Conservation (phyloP, 2,329 filamentous ascomycete genomes). For the Plenodomus tracheiphilus region DNA sequence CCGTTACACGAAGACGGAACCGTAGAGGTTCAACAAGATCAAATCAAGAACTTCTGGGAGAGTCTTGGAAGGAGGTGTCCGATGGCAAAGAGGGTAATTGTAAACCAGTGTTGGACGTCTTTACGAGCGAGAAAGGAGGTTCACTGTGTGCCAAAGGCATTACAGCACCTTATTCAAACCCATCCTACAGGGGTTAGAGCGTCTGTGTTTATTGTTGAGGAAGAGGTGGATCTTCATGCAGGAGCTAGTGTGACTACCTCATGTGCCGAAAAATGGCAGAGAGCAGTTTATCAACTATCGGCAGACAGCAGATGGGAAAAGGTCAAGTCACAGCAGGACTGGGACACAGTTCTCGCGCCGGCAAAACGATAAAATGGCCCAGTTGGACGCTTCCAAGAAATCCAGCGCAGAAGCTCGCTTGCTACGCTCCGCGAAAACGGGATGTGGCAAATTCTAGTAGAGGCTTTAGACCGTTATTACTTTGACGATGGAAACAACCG, state of each 20-base stretch:
- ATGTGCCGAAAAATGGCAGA: not conserved
- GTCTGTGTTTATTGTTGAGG: not conserved
- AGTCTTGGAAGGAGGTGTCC: slow-evolving; percentile 11
- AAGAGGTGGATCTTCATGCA: not conserved
- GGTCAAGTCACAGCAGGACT: not conserved
- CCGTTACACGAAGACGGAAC: not conserved
- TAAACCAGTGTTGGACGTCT: slow-evolving; percentile 9
- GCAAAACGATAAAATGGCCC: not conserved
- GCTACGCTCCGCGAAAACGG: slow-evolving; percentile 4
- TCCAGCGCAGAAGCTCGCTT: not conserved
- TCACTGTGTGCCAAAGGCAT: not conserved
- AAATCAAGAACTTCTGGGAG: slow-evolving; percentile 12
- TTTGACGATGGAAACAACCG: slow-evolving; percentile 7
- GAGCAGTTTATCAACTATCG: not conserved
- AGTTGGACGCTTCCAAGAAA: not conserved
- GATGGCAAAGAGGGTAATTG: slow-evolving; percentile 9
- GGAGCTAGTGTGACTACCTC: no score
- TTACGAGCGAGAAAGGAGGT: not conserved
- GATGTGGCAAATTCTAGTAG: slow-evolving; percentile 12
- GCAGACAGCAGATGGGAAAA: not conserved
- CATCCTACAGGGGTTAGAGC: slow-evolving; percentile 6
- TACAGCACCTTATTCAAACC: not conserved
- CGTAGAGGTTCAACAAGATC: slow-evolving; percentile 2
- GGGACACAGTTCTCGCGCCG: not conserved
- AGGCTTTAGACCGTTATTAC: slow-evolving; percentile 20